Conservation (phyloP, 2,329 filamentous ascomycete genomes). For the Pseudonectria foliicola region DNA sequence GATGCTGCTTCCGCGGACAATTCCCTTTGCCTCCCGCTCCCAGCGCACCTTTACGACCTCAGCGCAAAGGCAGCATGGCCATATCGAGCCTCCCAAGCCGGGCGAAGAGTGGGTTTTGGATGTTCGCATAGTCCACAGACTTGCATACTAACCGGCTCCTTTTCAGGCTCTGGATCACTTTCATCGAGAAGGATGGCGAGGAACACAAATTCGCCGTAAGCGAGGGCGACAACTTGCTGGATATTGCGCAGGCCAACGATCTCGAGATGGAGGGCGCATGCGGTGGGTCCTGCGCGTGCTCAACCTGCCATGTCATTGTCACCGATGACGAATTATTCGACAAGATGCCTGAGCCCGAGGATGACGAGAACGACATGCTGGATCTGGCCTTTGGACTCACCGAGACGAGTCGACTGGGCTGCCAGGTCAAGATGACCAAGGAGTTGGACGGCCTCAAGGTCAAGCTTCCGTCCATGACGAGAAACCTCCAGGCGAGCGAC, state of each 20-base stretch:
- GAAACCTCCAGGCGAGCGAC: constrained; percentile 93
- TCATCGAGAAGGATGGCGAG: constrained; percentile 83
- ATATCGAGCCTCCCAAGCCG: constrained; percentile 75
- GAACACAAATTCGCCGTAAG: constrained; percentile 71
- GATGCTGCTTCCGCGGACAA: constrained; percentile 4
- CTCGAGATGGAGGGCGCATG: constrained; percentile 98
- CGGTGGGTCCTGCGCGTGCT: constrained; percentile 88
- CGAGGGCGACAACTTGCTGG: constrained; percentile 85
- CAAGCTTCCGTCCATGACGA: constrained; percentile 83
- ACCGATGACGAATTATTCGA: constrained; percentile 66
- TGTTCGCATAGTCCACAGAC: background rate
- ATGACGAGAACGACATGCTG: constrained; percentile 85
- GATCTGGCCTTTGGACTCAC: constrained; percentile 86
- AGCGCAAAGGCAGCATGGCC: constrained; percentile 58
- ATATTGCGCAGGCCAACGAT: constrained; percentile 91
- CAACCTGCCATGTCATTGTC: constrained; percentile 87
- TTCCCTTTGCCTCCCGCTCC: constrained; percentile 12
- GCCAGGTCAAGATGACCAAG: constrained; percentile 86
- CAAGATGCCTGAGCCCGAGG: constrained; percentile 68
- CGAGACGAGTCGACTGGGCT: constrained; percentile 76
- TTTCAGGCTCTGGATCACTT: constrained; percentile 74
- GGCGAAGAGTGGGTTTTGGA: constrained; percentile 74
- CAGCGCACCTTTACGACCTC: constrained; percentile 59
- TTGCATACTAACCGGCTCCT: constrained; percentile 5
- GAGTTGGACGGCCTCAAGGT: constrained; percentile 83